Percentiles rank a stretch among this genome's conserved stretches.
Conservation (phyloP, 179 eudicot genomes). For the Beta corolliflora region DNA sequence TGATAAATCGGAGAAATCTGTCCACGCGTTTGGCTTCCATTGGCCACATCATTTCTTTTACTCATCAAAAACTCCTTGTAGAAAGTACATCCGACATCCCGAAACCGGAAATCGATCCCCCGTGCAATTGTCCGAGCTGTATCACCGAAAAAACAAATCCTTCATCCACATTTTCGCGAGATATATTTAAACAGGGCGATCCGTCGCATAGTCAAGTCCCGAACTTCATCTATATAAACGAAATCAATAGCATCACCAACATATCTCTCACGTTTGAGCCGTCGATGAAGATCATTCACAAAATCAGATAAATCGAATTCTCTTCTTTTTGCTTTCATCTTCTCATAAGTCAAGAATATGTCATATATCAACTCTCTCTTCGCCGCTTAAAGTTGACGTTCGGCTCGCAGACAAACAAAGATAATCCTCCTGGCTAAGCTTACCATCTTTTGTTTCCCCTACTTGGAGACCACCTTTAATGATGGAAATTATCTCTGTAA, state of each 20-base stretch:
- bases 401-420: conserved; percentile 43
- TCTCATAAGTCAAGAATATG: conserved; percentile 61
- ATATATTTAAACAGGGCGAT: conserved; percentile 61
- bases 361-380: conserved; percentile 50
- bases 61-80: conserved; percentile 52
- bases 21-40: conserved; percentile 48
- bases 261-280: conserved; percentile 41
- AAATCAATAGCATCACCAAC: conserved; percentile 60
- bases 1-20: conserved; percentile 46
- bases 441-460: conserved; percentile 35
- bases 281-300: conserved; percentile 65
- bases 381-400: conserved; percentile 37
- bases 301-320: conserved; percentile 72
- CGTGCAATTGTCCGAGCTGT: conserved; percentile 83
- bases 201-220: conserved; percentile 70
- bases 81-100: conserved; percentile 59
- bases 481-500: conserved; percentile 61
- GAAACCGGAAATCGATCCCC: conserved; percentile 73
- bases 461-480: conserved; percentile 64
- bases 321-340: conserved; percentile 44
- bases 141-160: conserved; percentile 86
- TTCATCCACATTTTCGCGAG: conserved; percentile 64
- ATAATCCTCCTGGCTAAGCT: conserved; percentile 38
- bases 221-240: conserved; percentile 81
- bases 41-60: conserved; percentile 27